Percentiles rank a stretch among this genome's conserved stretches.
Conservation (phyloP, 1,284 basidiomycete genomes). For the Laetiporus sulphureus region DNA sequence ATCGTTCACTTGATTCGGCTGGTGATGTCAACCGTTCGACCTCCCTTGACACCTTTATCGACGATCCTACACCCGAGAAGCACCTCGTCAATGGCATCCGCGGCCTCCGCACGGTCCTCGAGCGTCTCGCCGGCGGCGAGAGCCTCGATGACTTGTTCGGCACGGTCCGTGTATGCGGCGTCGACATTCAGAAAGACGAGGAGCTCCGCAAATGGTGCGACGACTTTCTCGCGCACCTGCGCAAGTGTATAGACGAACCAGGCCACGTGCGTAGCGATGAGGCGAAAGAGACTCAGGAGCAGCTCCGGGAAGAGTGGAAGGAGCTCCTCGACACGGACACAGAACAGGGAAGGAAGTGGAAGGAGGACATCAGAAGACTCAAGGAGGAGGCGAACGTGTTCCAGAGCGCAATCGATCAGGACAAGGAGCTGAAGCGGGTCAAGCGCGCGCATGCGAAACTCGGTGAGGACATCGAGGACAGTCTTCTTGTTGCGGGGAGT, state of each 20-base stretch:
- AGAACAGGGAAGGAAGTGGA: slow-evolving; percentile 42
- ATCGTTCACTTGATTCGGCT: slow-evolving; percentile 42
- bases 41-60: slow-evolving; percentile 46
- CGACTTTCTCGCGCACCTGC: slow-evolving; percentile 39
- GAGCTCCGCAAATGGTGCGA: slow-evolving; percentile 43
- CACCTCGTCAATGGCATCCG: slow-evolving; percentile 45
- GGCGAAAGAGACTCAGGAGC: slow-evolving; percentile 32
- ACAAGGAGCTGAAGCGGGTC: slow-evolving; percentile 40
- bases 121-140: slow-evolving; percentile 42
- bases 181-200: slow-evolving; percentile 39
- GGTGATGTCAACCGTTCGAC: slow-evolving; percentile 34
- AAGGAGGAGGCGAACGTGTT: slow-evolving; percentile 38
- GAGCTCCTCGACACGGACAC: slow-evolving; percentile 38
- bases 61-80: slow-evolving; percentile 50
- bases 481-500: slow-evolving; percentile 32
- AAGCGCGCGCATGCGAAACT: slow-evolving; percentile 41
- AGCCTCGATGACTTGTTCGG: slow-evolving; percentile 37
- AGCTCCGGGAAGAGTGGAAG: slow-evolving; percentile 44
- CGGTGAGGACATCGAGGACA: slow-evolving; percentile 39
- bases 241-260: slow-evolving; percentile 38
- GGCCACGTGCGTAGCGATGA: slow-evolving; percentile 47
- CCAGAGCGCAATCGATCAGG: slow-evolving; percentile 36
- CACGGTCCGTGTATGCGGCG: slow-evolving; percentile 32
- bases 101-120: slow-evolving; percentile 36
- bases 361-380: slow-evolving; percentile 36